These are phyloP conservation scores for Irpex sp. DNA, from an alignment of 1,284 basidiomycete genomes.

Conservation along the genomic window DNA sequence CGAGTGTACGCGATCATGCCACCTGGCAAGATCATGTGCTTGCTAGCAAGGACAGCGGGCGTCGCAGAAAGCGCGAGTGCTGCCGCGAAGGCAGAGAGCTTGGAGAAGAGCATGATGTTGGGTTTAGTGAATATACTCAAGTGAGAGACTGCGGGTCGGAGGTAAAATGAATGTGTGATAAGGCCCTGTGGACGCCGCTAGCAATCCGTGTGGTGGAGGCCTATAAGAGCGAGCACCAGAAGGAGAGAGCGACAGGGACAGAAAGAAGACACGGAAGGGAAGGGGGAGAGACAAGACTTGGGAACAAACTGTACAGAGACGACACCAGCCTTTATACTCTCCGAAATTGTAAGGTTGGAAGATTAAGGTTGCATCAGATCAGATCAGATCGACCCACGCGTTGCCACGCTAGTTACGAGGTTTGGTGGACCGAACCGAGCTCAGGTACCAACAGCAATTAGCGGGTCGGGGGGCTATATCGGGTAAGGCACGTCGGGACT, in stretches of 20 bases:
- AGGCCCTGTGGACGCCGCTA: constrained; percentile 5
- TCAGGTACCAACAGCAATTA: not conserved
- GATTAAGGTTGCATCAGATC: not conserved
- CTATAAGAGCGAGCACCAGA: not conserved
- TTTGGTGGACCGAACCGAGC: not conserved
- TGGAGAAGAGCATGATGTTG: constrained; percentile 12
- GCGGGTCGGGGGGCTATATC: not conserved
- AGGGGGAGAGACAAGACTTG: constrained; percentile 4
- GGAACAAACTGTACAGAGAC: not conserved
- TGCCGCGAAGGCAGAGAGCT: constrained; percentile 17
- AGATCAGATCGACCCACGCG: not conserved
- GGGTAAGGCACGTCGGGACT: not conserved
- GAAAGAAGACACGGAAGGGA: constrained; percentile 4
- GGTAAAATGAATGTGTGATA: constrained; percentile 14
- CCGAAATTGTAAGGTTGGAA: not conserved
- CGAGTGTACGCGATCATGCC: constrained; percentile 22
- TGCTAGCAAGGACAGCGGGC: constrained; percentile 24
- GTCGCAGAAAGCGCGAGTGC: constrained; percentile 19
- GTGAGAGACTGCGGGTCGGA: constrained; percentile 17
- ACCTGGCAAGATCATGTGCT: constrained; percentile 24
- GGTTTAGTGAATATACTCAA: not conserved
- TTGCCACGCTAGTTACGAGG: not conserved
- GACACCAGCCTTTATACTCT: constrained; percentile 3
- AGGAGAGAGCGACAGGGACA: constrained; percentile 6
- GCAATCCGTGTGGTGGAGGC: constrained; percentile 8